phyloP scores from a whole-genome alignment of 75 land plant species.

The Selaginella moellendorffii region DNA sequence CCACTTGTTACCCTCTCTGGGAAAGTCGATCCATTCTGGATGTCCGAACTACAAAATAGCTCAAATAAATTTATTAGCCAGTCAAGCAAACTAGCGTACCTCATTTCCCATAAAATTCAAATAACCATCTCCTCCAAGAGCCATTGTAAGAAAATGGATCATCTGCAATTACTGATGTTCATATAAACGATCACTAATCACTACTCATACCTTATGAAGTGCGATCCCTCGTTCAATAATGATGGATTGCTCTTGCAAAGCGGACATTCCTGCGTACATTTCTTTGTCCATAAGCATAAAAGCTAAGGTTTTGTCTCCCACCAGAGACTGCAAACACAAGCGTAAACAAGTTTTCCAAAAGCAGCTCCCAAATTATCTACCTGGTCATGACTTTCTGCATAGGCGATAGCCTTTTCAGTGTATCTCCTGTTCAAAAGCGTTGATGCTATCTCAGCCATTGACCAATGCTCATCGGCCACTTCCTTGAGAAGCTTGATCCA shows the following conservation, averaged over 20 bases:
- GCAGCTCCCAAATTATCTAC: too few relatives aligned
- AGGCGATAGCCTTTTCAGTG: conserved; percentile 2
- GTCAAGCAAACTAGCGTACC: neutral
- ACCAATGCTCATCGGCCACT: neutral
- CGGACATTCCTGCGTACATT: conserved; percentile 7
- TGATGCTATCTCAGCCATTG: neutral
- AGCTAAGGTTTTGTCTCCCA: conserved; percentile 2
- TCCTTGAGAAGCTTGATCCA: conserved; percentile 3
- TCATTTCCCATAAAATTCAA: conserved; percentile 7
- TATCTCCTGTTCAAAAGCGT: neutral
- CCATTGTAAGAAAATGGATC: conserved; percentile 5
- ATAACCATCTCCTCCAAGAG: conserved; percentile 7
- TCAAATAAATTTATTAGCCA: neutral
- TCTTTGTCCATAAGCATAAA: conserved; percentile 10
- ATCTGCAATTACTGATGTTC: too few relatives aligned
- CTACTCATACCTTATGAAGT: neutral
- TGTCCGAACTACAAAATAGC: conserved; percentile 78
- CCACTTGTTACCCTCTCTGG: conserved; percentile 92
- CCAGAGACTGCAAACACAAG: neutral
- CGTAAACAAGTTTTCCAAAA: neutral
- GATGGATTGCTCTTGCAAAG: neutral
- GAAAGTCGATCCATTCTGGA: conserved; percentile 99
- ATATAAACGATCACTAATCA: too few relatives aligned
- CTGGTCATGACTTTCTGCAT: conserved; percentile 11
- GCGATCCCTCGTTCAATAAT: conserved; percentile 1